phyloP scores from a whole-genome alignment of 1,284 basidiomycete species.

The Cutaneotrichosporon curvatum region DNA sequence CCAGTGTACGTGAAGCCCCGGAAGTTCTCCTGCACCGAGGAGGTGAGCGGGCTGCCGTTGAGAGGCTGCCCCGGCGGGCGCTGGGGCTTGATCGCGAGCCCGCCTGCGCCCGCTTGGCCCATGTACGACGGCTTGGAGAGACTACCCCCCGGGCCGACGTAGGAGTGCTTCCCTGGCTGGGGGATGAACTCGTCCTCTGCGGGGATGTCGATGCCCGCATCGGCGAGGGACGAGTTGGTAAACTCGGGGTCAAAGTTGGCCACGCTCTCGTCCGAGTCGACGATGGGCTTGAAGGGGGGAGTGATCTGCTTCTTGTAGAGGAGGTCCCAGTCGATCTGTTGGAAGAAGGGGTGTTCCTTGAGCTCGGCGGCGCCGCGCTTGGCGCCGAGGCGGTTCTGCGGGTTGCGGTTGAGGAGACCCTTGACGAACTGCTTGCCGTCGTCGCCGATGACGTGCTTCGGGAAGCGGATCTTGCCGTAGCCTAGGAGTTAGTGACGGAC shows the following conservation, averaged over 20 bases:
- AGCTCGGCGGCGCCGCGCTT: constrained; percentile 85
- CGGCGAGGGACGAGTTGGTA: constrained; percentile 52
- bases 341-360: constrained; percentile 95
- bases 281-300: constrained; percentile 94
- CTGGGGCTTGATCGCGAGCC: constrained; percentile 39
- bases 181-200: constrained; percentile 50
- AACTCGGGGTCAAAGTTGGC: constrained; percentile 99
- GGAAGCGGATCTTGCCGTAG: constrained; percentile 93
- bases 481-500: constrained; percentile 11
- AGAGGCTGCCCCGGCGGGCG: constrained; percentile 24
- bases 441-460: constrained; percentile 80
- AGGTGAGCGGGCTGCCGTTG: constrained; percentile 61
- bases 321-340: constrained; percentile 79
- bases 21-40: constrained; percentile 89
- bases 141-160: constrained; percentile 44
- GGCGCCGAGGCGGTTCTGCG: constrained; percentile 90
- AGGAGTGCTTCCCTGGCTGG: constrained; percentile 33
- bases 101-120: constrained; percentile 26
- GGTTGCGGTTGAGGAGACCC: constrained; percentile 94
- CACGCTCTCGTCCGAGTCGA: constrained; percentile 96
- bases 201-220: constrained; percentile 54
- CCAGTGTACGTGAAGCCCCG: constrained; percentile 83
- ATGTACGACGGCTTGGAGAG: constrained; percentile 29
- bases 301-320: constrained; percentile 84
- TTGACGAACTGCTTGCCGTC: constrained; percentile 99